Base-by-base conservation (phyloP, 2,329 filamentous ascomycete species). In the Colletotrichum lupini region DNA sequence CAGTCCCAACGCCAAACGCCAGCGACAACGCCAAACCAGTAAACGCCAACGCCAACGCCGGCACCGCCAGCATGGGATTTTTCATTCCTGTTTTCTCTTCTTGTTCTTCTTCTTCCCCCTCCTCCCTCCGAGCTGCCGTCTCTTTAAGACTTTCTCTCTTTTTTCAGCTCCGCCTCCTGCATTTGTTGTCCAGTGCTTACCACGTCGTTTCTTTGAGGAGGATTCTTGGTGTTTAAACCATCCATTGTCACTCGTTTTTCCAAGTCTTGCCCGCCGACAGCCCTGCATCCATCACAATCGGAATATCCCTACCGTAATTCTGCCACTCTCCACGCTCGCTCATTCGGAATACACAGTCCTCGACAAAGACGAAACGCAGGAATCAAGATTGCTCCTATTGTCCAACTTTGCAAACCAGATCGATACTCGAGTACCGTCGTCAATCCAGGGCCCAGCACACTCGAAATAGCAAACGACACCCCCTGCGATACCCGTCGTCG, bases 11-110 rank as follows among this genome's bases (percentile, higher is more conserved):
- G 42, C 42, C 52, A 35, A 63, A 42, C 64, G 55, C 55, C 55
- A 67, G 56, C 64, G 26, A 30, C 6, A 52, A 55, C 58, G 58
- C 42, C 62, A 59, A 49, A n/a, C 42, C 42, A 49, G 42, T 49
- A 49, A 9, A n/a, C 53, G 42, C 22, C 28, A 70, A 35, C 61
- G 55, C 60, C 37, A 70, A 35, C 67, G 55, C 60, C 37, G 46
- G 42, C 62, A 59, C 69, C 66, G 57, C 24, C 60, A n/a, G n/a
- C 24, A 73, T 60, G 66, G 60, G 60, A 57, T 66, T 22, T 56
- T 22, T 55, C 42, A 59, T 42, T 67, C 28, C 24, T 35, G 56
- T 70, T 67, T 67, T 52, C 57, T 71, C 59, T 32, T 32, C 30
- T 67, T 57, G 61, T 28, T 49, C 49, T 67, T 57, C 67, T 28